Evolutionary conservation across 2,329 filamentous ascomycete genomes (phyloP), one percentile per base, ranked within the genome.

Genomic region (Blastomyces parvus): DNA sequence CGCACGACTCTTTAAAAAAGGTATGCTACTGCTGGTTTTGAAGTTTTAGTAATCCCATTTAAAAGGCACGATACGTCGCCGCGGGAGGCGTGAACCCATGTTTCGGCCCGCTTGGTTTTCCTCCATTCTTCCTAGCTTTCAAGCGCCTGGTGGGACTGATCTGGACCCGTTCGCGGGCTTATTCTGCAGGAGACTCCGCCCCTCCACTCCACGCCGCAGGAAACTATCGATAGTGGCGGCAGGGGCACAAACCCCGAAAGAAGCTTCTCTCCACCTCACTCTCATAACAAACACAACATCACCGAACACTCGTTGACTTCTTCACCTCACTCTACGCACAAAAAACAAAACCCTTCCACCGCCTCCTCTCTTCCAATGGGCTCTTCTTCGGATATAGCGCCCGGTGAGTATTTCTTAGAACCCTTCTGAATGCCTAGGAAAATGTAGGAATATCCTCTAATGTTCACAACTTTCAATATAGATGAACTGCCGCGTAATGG

Each of bases 191-290:
- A 65, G 60, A 62, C 62, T 38, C 40, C 22, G 57, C 38, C 27
- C 64, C 62, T 64, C 65, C 59, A 62, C 62, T 64, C 64, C 46
- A 56, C 58, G 36, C 40, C 50, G 50, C 48, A 56, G n/a, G 57
- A 50, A 38, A 44, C 61, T 57, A 46, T 60, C 13, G 22, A 50
- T 27, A 50, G 48, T 50, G 55, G 36, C 57, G 38, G 64, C 55
- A 50, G 58, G 13, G 50, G 38, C 62, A 36, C 62, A 48, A 46
- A 50, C 30, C 27, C 56, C n/a, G 58, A 62, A 25, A 48, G 44
- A 27, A 59, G 36, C 44, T 62, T 58, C 46, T 44, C 42, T 38
- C n/a, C 42, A 27, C 62, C 40, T 55, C 58, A 33, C 40, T 9
- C 48, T n/a, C 33, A 48, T 25, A 48, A 57, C 19, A n/a, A 25